A percentile compares a stretch with the other conserved stretches of the same genome.
These are phyloP conservation scores for Lactarius tabidus DNA, from an alignment of 768 basidiomycete genomes.

Conservation along the genomic window DNA sequence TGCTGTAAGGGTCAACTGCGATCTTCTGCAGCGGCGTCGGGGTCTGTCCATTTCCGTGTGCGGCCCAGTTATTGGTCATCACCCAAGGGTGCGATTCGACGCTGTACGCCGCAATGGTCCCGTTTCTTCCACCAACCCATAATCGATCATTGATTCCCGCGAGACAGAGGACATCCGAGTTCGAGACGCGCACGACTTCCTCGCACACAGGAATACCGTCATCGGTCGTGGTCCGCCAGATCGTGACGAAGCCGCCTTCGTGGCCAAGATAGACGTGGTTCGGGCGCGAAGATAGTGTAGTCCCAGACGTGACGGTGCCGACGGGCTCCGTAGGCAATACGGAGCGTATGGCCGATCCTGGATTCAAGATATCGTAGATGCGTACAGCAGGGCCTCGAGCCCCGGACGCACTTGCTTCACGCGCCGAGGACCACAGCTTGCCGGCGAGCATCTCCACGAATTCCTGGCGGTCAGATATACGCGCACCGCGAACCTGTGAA, in stretches of 20 bases:
- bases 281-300: slow-evolving; percentile 66
- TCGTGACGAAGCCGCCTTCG: slow-evolving; percentile 82
- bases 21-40: slow-evolving; percentile 57
- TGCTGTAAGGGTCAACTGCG: slow-evolving; percentile 67
- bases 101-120: slow-evolving; percentile 79
- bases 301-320: slow-evolving; percentile 79
- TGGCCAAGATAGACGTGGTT: slow-evolving; percentile 79
- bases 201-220: slow-evolving; percentile 61
- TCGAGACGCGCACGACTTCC: slow-evolving; percentile 75
- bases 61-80: slow-evolving; percentile 84
- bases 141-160: slow-evolving; percentile 80
- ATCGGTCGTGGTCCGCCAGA: slow-evolving; percentile 62
- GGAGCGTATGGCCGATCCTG: slow-evolving; percentile 51
- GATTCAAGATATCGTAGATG: slow-evolving; percentile 70
- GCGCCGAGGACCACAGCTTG: slow-evolving; percentile 77
- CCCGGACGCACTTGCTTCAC: slow-evolving; percentile 40
- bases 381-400: slow-evolving; percentile 66
- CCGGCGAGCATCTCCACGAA: slow-evolving; percentile 73
- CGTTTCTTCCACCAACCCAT: slow-evolving; percentile 86
- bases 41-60: slow-evolving; percentile 47
- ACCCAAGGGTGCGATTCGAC: slow-evolving; percentile 72
- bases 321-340: slow-evolving; percentile 64
- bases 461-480: slow-evolving; percentile 78
- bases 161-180: slow-evolving; percentile 76
- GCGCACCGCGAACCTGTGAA: slow-evolving; percentile 52